phyloP scores from a whole-genome alignment of 169 alveolate genomes.

The Cryptosporidium baileyi region DNA sequence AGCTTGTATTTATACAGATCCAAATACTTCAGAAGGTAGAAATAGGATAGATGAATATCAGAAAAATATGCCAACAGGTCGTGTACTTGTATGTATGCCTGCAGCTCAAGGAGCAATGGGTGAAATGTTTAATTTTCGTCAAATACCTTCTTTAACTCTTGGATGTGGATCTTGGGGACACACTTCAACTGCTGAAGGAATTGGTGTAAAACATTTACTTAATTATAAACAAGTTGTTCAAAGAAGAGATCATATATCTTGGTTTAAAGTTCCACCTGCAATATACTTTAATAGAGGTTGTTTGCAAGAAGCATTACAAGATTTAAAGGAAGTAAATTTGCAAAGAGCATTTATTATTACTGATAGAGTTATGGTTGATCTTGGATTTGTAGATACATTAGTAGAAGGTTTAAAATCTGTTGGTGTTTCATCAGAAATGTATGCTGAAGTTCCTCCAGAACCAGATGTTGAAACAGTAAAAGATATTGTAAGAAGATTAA shows the following conservation, averaged over 20 bases:
- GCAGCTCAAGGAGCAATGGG: conserved; percentile 74
- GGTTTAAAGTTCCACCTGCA: conserved; percentile 70
- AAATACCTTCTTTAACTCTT: conserved; percentile 65
- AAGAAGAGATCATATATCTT: conserved; percentile 66
- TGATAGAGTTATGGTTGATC: conserved; percentile 62
- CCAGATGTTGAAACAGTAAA: conserved; percentile 66
- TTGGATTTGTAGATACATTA: conserved; percentile 50
- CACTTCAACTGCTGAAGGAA: conserved; percentile 69
- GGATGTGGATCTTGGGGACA: conserved; percentile 75
- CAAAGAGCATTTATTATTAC: conserved; percentile 66
- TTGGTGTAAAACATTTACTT: conserved; percentile 68
- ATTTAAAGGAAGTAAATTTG: conserved; percentile 36
- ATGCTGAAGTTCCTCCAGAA: conserved; percentile 70
- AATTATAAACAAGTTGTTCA: conserved; percentile 68
- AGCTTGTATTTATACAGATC: conserved; percentile 71
- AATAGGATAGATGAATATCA: conserved; percentile 57
- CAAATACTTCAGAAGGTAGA: conserved; percentile 32
- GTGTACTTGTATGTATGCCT: conserved; percentile 72
- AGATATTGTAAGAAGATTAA: conserved; percentile 33
- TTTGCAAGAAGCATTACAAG: conserved; percentile 65
- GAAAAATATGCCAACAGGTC: conserved; percentile 66
- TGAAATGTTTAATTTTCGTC: conserved; percentile 69
- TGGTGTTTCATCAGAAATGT: conserved; percentile 41
- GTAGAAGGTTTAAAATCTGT: conserved; percentile 35
- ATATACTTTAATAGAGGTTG: conserved; percentile 67